Conservation (phyloP, 768 basidiomycete species). For the Sistotremastrum suecicum region DNA sequence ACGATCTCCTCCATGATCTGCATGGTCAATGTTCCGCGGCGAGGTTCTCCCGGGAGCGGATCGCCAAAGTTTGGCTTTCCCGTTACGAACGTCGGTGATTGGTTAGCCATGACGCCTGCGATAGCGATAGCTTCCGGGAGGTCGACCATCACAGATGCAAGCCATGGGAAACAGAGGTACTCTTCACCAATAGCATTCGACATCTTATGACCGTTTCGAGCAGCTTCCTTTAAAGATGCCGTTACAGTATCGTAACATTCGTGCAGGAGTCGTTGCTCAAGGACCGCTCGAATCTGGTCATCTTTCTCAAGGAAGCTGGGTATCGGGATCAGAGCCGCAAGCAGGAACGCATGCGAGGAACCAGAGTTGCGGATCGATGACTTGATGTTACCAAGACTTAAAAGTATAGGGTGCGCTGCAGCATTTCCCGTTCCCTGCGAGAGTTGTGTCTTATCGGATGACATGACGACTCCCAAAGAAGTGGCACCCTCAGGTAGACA, state of each 20-base stretch:
- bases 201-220: conserved; percentile 15
- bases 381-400: conserved; percentile 14
- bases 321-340: too few relatives aligned
- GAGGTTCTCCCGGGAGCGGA: background rate
- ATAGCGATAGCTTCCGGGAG: conserved; percentile 8
- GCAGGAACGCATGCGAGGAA: too few relatives aligned
- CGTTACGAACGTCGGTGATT: conserved; percentile 8
- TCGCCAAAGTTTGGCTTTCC: conserved; percentile 6
- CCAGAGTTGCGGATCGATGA: too few relatives aligned
- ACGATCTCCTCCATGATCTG: too few relatives aligned
- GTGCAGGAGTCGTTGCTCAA: conserved; percentile 18
- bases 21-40: conserved; percentile 1
- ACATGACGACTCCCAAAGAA: conserved; percentile 8
- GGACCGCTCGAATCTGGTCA: conserved; percentile 11
- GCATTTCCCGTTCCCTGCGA: conserved; percentile 10
- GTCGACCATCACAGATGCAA: conserved; percentile 9
- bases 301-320: too few relatives aligned
- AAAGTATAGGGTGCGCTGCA: conserved; percentile 17
- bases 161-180: conserved; percentile 4
- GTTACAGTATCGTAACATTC: conserved; percentile 17
- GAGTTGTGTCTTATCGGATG: conserved; percentile 11
- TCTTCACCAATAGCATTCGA: conserved; percentile 11
- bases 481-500: conserved; percentile 6
- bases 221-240: conserved; percentile 17
- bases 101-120: conserved; percentile 4